Evolutionary conservation across 768 basidiomycete genomes (phyloP).

Genomic region (Nevesoporus exiguus): DNA sequence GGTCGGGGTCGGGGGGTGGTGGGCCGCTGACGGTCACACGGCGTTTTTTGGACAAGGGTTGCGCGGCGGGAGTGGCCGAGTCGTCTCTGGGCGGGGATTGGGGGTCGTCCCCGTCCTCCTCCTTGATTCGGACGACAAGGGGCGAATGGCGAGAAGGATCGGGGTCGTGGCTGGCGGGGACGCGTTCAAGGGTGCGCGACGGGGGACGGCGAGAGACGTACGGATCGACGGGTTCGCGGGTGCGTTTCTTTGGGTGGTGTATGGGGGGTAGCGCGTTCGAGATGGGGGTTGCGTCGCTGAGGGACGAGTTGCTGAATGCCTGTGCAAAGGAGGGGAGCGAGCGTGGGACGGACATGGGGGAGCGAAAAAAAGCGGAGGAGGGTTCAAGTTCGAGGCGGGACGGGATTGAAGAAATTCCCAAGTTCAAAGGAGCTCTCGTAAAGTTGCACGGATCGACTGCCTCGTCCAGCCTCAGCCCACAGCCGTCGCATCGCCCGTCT

Average conservation of each 20-base stretch:
- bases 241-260: conserved; percentile 46
- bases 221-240: conserved; percentile 41
- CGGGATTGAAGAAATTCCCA: not conserved
- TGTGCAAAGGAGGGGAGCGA: conserved; percentile 79
- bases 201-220: conserved; percentile 33
- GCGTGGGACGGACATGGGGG: conserved; percentile 47
- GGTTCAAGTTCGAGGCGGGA: too few relatives aligned
- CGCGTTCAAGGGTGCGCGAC: conserved; percentile 9
- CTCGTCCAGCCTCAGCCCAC: not conserved
- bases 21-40: conserved; percentile 68
- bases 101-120: conserved; percentile 55
- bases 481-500: not conserved
- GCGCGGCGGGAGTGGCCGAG: conserved; percentile 38
- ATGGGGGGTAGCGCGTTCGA: conserved; percentile 68
- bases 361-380: not conserved
- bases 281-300: conserved; percentile 45
- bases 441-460: too few relatives aligned
- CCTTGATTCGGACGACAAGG: conserved; percentile 51
- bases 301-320: conserved; percentile 60
- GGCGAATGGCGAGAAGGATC: conserved; percentile 43
- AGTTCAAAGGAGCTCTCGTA: conserved; percentile 7
- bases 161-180: conserved; percentile 12
- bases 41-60: conserved; percentile 55
- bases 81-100: conserved; percentile 33
- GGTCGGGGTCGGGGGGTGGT: conserved; percentile 44